phyloP scores from a whole-genome alignment of 768 basidiomycete genomes.

The Boletus subcaerulescens region DNA sequence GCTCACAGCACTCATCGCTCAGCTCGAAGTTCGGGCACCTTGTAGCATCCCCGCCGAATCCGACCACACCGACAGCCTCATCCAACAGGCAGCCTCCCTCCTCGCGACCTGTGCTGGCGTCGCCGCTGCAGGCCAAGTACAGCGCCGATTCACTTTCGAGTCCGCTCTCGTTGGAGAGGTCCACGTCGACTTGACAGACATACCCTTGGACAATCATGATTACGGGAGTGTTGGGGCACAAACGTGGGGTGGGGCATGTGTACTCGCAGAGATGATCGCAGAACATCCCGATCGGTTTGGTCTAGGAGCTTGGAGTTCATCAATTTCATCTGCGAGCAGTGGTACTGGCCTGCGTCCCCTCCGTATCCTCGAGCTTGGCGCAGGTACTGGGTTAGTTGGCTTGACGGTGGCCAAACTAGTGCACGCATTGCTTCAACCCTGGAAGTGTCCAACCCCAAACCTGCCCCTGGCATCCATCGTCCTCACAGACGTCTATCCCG shows the following conservation, averaged over 20 bases:
- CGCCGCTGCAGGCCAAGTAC: constrained; percentile 56
- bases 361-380: constrained; percentile 52
- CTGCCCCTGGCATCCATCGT: constrained; percentile 27
- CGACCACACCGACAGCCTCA: constrained; percentile 33
- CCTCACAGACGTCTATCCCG: constrained; percentile 50
- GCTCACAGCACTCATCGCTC: constrained; percentile 63
- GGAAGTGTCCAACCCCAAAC: background rate
- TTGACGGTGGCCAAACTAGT: constrained; percentile 39
- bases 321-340: background rate
- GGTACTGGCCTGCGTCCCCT: constrained; percentile 12
- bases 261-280: constrained; percentile 72
- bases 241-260: constrained; percentile 85
- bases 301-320: constrained; percentile 15
- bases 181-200: constrained; percentile 56
- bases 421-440: background rate
- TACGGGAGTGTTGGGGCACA: constrained; percentile 76
- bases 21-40: constrained; percentile 21
- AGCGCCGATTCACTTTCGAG: constrained; percentile 51
- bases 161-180: constrained; percentile 16
- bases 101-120: constrained; percentile 65
- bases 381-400: constrained; percentile 55
- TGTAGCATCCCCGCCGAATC: no score
- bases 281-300: constrained; percentile 54
- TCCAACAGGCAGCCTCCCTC: constrained; percentile 56
- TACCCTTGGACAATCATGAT: constrained; percentile 67